Evolutionary conservation across 176 grass and related monocot genomes (phyloP), one percentile per base, ranked within the genome.

Genomic region (Phragmites australis): DNA sequence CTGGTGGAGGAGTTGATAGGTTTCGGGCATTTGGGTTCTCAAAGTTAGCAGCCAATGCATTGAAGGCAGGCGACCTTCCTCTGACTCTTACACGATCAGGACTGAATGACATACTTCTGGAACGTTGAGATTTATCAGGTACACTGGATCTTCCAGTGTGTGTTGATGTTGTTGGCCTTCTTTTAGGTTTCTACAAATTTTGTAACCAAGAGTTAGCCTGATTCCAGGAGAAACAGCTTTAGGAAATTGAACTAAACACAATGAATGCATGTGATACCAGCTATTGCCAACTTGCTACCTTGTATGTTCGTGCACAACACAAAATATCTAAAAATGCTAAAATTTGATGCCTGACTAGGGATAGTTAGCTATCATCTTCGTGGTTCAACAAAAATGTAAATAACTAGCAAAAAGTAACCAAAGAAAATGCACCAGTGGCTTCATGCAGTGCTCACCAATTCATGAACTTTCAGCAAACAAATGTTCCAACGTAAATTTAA

Each of bases 61-160:
- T 99, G 70, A 99, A 99, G 74, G 92, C 92, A 49, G 96, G 96
- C 44, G 96, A 99, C 49, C 96, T 92, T 80, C 96, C 96, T 89
- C 96, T 74, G 46, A 99, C 96, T 80, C 92, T 87, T 40, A 91
- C 90, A 82, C 96, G 88, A 34, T 99, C 96, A 27, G 96, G 96
- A 43, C 96, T 99, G 82, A 99, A 99, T 31, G 96, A 99, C 87
- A 94, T 99, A 59, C 96, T 99, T 90, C 96, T 90, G 48, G 90
- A 92, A 26, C 96, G 88, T 77, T 98, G 92, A 44, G 96, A 94
- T 87, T 89, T 94, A 75, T 94, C 96, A 66, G 92, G 88, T 64
- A 93, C 88, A 54, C 88, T 89, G 14, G 92, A 99, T 54, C 96
- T 88, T 75, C 96, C 90, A 27, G 85, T 82, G 79, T 94, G 88